Evolutionary conservation across 192 early-diverging fungal species (phyloP).

Genomic region (Backusella macrospora): DNA sequence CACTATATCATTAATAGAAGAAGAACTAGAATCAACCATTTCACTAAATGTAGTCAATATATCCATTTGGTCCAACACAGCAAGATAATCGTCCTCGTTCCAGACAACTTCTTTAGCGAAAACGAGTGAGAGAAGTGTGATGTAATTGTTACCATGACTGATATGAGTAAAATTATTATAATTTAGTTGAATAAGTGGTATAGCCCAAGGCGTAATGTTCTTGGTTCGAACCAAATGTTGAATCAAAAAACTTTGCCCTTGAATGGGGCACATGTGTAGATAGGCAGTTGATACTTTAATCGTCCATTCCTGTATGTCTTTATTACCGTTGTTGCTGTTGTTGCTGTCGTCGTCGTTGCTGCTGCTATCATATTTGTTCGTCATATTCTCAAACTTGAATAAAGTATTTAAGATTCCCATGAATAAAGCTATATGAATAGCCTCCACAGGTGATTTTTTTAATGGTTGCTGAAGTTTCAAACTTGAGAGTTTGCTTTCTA

Average conservation of each 20-base stretch:
- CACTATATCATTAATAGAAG: neutral
- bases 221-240: neutral
- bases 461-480: neutral
- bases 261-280: neutral
- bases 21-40: constrained; percentile 19
- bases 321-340: neutral
- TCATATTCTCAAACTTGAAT: neutral
- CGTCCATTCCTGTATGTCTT: constrained; percentile 3
- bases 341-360: neutral
- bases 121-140: neutral
- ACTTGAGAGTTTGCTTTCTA: neutral
- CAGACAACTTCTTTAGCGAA: constrained; percentile 3
- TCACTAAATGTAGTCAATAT: constrained; percentile 39
- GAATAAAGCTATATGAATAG: neutral
- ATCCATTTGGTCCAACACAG: constrained; percentile 47
- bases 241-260: neutral
- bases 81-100: constrained; percentile 46
- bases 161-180: constrained; percentile 1
- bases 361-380: neutral
- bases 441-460: neutral
- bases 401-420: constrained; percentile 8
- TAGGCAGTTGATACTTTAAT: neutral
- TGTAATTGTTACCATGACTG: neutral
- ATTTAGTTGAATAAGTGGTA: constrained; percentile 13
- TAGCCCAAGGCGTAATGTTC: neutral